Conservation (phyloP, 805 yeast genomes). For the Pichia gijzeniarum region DNA sequence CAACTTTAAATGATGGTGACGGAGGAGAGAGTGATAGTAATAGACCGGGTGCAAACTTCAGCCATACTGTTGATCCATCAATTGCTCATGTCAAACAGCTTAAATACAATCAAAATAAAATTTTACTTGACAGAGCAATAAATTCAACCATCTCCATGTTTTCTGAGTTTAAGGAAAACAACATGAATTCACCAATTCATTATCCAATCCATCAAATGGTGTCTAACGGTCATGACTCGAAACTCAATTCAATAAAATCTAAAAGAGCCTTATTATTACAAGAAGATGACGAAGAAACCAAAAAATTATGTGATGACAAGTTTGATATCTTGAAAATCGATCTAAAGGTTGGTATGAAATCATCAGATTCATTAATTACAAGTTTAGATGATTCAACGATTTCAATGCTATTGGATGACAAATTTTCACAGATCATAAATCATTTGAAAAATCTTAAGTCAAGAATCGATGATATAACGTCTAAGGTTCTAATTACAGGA, state of each 20-base stretch:
- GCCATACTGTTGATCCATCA: constrained; percentile 8
- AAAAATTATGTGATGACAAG: constrained; percentile 15
- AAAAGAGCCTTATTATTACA: constrained; percentile 47
- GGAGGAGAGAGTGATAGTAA: constrained; percentile 4
- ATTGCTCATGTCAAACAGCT: constrained; percentile 39
- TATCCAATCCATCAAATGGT: constrained; percentile 41
- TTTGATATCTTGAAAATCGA: constrained; percentile 60
- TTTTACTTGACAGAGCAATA: constrained; percentile 57
- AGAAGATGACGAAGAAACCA: constrained; percentile 19
- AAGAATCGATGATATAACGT: constrained; percentile 83
- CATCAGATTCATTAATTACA: constrained; percentile 38
- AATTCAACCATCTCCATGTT: constrained; percentile 46
- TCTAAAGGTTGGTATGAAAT: constrained; percentile 44
- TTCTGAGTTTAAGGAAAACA: constrained; percentile 47
- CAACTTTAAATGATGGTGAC: constrained; percentile 25
- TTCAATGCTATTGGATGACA: constrained; percentile 62
- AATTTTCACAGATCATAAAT: constrained; percentile 54
- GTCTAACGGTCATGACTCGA: constrained; percentile 19
- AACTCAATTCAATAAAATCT: constrained; percentile 43
- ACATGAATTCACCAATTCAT: constrained; percentile 52
- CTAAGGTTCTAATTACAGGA: constrained; percentile 94
- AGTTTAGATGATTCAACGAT: constrained; percentile 62
- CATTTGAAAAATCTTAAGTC: constrained; percentile 70
- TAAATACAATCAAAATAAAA: constrained; percentile 67
- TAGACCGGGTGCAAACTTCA: neutral